Evolutionary conservation across 805 yeast species (phyloP), one percentile per base, ranked within the genome.

Genomic region (Nakazawaea laoshanensis): DNA sequence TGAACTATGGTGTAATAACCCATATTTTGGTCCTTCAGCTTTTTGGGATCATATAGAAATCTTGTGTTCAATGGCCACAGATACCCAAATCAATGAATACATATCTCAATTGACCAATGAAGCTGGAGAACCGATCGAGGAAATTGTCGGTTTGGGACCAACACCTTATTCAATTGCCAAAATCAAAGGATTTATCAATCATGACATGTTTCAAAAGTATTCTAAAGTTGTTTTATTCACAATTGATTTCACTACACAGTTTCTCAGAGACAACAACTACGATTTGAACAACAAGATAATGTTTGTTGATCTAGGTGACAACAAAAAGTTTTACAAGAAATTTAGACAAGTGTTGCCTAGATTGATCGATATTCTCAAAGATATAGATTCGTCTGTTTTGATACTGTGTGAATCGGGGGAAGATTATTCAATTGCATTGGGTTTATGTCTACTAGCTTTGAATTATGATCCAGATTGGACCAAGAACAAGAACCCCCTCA

Each of bases 1-100:
- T 50, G 96, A 87, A 46, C 59, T 78, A 8, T 87, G 96, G 96
- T 69, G 79, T 16, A 31, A 34, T 6, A 15, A 25, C 0, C 60
- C 67, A 4, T 57, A 64, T 0, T 51, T 85, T 19, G 66, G 63
- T 1, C 74, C 88, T 0, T 44, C 46, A 0, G 30, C 70, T 18
- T 70, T 81, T 30, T 85, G 94, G 94, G 33, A 47, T 3, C 47
- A 68, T 37, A 32, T 49, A 3, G 52, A 49, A 0, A 13, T 11
- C 3, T 45, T 69, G 13, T 40, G 12, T 10, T 15, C 9, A 9
- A 5, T 19, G 27, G 21, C 12, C n/a, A 27, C 16, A 11, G 32
- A 21, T 15, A 15, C 19, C n/a, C 27, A 30, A 11, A 15, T 29
- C 15, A 17, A 24, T n/a, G 13, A 28, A 7, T 29, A 24, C 19